These are phyloP conservation scores for Knufia petricola DNA, from an alignment of 2,329 filamentous ascomycete species.

Conservation along the genomic window DNA sequence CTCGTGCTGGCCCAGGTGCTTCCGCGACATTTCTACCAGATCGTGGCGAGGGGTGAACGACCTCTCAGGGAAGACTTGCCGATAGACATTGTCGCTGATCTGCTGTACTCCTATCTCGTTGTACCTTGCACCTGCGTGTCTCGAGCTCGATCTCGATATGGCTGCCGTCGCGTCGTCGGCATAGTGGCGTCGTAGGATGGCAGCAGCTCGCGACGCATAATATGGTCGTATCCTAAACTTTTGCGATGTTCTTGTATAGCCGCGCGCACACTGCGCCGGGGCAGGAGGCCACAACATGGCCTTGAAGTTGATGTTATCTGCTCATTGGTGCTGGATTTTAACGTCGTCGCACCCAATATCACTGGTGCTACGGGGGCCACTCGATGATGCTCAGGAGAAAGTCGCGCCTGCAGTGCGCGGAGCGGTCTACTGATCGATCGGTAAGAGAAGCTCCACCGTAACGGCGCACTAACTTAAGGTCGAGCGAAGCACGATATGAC, in stretches of 20 bases:
- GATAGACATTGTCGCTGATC: constrained; percentile 70
- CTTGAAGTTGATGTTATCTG: constrained; percentile 3
- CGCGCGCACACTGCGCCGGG: constrained; percentile 22
- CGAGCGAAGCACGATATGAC: too few species aligned
- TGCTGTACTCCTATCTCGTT: constrained; percentile 95
- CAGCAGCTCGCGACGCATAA: constrained; percentile 15
- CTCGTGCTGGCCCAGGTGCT: constrained; percentile 78
- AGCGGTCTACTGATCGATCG: too few species aligned
- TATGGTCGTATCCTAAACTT: constrained; percentile 21
- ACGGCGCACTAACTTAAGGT: too few species aligned
- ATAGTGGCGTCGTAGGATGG: constrained; percentile 20
- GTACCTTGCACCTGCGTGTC: constrained; percentile 51
- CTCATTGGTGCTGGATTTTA: neutral
- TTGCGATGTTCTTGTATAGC: constrained; percentile 23
- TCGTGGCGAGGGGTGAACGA: constrained; percentile 52
- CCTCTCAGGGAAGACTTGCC: constrained; percentile 64
- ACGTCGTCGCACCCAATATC: neutral
- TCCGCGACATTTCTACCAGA: constrained; percentile 67
- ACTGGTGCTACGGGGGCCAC: too few species aligned
- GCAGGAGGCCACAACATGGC: constrained; percentile 23
- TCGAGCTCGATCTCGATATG: constrained; percentile 27
- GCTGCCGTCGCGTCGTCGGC: constrained; percentile 13
- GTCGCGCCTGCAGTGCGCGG: too few species aligned
- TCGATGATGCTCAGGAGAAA: too few species aligned
- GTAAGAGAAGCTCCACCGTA: too few species aligned